Conservation (phyloP, 257 asterid genomes). For the Agastache rugosa region DNA sequence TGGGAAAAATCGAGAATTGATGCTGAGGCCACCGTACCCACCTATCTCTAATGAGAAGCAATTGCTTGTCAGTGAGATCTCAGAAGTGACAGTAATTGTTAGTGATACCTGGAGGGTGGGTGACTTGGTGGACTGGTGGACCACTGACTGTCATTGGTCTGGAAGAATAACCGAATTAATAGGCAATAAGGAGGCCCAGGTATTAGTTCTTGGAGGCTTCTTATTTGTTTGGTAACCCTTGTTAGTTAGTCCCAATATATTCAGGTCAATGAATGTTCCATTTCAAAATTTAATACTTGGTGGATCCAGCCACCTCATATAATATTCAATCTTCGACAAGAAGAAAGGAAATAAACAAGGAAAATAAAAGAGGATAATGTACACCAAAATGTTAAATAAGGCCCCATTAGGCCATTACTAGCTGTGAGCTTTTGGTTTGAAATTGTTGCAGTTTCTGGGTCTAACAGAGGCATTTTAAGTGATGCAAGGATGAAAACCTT, state of each 20-base stretch:
- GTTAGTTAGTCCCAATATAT: not conserved
- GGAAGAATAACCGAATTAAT: constrained; percentile 59
- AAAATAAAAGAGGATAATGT: not conserved
- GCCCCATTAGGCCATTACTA: not conserved
- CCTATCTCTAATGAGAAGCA: constrained; percentile 41
- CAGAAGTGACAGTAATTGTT: constrained; percentile 56
- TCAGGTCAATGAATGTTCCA: not conserved
- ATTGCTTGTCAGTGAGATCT: constrained; percentile 42
- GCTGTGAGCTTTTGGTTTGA: constrained; percentile 10
- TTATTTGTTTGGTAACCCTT: not conserved
- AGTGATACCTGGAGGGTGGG: constrained; percentile 73
- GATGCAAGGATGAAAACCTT: constrained; percentile 17
- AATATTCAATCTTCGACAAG: not conserved
- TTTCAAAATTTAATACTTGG: constrained; percentile 1
- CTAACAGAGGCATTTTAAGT: constrained; percentile 2
- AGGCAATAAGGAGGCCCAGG: constrained; percentile 62
- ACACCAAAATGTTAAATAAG: not conserved
- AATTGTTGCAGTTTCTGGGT: too few relatives aligned
- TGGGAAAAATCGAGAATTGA: constrained; percentile 40
- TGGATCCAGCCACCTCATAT: not conserved
- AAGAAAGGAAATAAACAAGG: not conserved
- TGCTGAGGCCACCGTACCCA: constrained; percentile 79
- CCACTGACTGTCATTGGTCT: constrained; percentile 65
- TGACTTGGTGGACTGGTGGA: constrained; percentile 79
- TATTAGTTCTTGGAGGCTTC: constrained; percentile 38